Evolutionary conservation across 73 alveolate species (phyloP).

Genomic region (Tetrahymena thermophila): DNA sequence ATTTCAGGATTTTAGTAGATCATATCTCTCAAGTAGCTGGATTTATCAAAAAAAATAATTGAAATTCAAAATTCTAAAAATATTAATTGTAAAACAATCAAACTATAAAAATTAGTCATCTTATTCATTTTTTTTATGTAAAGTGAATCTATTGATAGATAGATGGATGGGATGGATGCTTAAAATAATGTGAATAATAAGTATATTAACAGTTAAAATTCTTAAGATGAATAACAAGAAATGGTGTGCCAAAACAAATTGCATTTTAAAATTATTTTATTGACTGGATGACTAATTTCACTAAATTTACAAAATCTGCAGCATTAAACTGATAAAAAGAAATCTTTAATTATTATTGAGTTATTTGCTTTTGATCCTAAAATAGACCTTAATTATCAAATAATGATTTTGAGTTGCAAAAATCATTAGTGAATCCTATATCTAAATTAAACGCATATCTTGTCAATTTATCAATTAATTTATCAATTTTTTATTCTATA

Average conservation of each 20-base stretch:
- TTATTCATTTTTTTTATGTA: too few relatives aligned
- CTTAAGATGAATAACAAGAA: too few relatives aligned
- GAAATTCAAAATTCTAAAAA: too few relatives aligned
- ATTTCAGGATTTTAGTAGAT: conserved; percentile 66
- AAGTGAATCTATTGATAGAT: too few relatives aligned
- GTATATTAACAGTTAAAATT: too few relatives aligned
- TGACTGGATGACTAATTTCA: too few relatives aligned
- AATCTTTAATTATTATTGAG: too few relatives aligned
- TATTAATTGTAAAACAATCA: background rate
- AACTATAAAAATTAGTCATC: too few relatives aligned
- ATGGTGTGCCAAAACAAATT: too few relatives aligned
- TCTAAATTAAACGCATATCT: background rate
- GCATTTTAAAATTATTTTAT: too few relatives aligned
- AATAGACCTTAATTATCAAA: background rate
- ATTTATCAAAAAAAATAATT: background rate
- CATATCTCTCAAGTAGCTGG: conserved; percentile 49
- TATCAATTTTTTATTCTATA: background rate
- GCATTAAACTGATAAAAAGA: background rate
- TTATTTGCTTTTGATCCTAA: background rate
- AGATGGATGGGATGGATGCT: too few relatives aligned
- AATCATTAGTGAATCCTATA: background rate
- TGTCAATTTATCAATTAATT: background rate
- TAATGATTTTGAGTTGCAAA: background rate
- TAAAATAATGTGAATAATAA: too few relatives aligned
- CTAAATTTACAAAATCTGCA: background rate